Conservation (phyloP, 495 filamentous ascomycete genomes). For the Jackrogersella minutella region DNA sequence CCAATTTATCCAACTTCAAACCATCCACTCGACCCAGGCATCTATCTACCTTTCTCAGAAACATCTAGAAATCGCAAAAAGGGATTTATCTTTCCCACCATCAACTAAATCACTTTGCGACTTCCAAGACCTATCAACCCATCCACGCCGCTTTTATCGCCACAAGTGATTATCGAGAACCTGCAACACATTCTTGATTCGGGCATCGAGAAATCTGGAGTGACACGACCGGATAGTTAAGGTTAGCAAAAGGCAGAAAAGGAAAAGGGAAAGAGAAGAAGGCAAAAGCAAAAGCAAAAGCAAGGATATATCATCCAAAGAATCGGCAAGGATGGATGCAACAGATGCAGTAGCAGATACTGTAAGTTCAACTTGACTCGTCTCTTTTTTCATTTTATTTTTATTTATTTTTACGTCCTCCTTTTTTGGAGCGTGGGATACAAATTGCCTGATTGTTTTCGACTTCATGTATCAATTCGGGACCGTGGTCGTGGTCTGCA, state of each 20-base stretch:
- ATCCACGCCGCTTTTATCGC: constrained; percentile 17
- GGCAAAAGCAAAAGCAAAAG: constrained; percentile 1
- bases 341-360: constrained; percentile 38
- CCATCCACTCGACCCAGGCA: constrained; percentile 11
- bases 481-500: constrained; percentile 11
- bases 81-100: background rate
- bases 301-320: constrained; percentile 13
- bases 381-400: constrained; percentile 34
- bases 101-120: background rate
- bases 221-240: constrained; percentile 8
- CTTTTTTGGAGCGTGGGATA: constrained; percentile 3
- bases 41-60: constrained; percentile 13
- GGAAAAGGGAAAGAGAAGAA: constrained; percentile 3
- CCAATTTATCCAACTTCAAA: constrained; percentile 27
- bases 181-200: constrained; percentile 27
- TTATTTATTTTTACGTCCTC: background rate
- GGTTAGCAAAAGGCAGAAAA: constrained; percentile 13
- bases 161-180: constrained; percentile 16
- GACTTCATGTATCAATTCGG: constrained; percentile 15
- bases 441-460: constrained; percentile 18
- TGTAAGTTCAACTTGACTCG: constrained; percentile 60
- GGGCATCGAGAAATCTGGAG: constrained; percentile 17
- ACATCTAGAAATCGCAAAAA: constrained; percentile 7
- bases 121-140: constrained; percentile 14
- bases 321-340: constrained; percentile 22